Percentiles rank a stretch among this genome's conserved stretches.
Conservation (phyloP, 257 asterid genomes). For the Solanum medicagineum region DNA sequence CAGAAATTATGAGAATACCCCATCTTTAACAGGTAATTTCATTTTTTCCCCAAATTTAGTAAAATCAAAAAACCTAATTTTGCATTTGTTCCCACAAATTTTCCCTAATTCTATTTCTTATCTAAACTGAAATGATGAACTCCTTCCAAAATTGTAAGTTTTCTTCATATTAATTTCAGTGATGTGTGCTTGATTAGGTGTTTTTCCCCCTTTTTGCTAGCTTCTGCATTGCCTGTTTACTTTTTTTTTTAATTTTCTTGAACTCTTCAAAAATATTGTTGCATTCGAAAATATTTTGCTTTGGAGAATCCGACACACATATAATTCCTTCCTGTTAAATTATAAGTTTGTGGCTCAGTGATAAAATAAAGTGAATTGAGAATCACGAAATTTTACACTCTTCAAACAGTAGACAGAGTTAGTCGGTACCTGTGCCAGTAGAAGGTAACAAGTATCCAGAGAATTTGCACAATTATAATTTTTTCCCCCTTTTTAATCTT, state of each 20-base stretch:
- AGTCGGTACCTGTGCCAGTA: background rate
- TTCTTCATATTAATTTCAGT: background rate
- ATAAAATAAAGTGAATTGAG: too few relatives aligned
- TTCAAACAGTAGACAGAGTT: background rate
- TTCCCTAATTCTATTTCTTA: background rate
- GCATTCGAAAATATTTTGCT: too few relatives aligned
- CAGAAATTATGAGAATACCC: background rate
- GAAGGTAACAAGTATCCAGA: background rate
- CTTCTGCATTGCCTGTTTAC: background rate
- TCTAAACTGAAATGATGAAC: background rate
- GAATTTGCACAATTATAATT: background rate
- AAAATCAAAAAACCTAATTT: background rate
- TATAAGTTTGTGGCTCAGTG: background rate
- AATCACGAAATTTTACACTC: too few relatives aligned
- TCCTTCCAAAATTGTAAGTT: background rate
- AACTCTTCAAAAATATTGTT: background rate
- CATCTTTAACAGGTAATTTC: background rate
- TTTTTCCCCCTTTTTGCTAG: background rate
- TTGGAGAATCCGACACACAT: too few relatives aligned
- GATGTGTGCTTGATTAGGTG: background rate
- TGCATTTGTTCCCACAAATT: conserved; percentile 2
- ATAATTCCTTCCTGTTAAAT: too few relatives aligned
- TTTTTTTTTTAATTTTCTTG: too few relatives aligned
- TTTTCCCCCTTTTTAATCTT: too few relatives aligned
- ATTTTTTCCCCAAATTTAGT: background rate